Base-by-base conservation (phyloP, 169 alveolate genomes). In the Cryptosporidium meleagridis region DNA sequence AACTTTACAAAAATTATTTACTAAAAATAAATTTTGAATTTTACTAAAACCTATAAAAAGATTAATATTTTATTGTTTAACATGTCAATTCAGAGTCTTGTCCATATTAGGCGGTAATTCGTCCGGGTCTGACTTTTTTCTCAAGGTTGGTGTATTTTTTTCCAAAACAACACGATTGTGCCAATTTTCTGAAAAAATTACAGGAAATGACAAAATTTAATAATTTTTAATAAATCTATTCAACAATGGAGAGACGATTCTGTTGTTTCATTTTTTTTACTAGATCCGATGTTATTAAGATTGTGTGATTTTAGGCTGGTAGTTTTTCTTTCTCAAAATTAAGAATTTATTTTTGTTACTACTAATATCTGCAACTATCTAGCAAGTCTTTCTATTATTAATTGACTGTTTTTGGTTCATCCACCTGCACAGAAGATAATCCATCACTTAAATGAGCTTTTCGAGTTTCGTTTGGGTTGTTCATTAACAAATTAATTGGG, bases 61-160 rank as follows among this genome's bases (percentile, higher is more conserved):
- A 37, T 31, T 37, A 59, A 73, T 52, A 53, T 31, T 41, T 26
- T 18, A 10, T 26, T 18, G 41, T 23, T 73, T 21, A 62, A 44
- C 75, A 80, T 65, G 75, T 80, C 55, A 59, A 37, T 26, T 37
- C 21, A 80, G 89, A 80, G 89, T 80, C 89, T 80, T 80, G 89
- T 80, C 89, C 89, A 61, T 31, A 35, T 48, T 59, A 62, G 89
- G 89, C 89, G 89, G 89, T 59, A 80, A 80, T 61, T 26, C 23
- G 75, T 9, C 14, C 21, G 41, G 75, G 73, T 62, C 69, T 9
- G 75, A 73, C 33, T 16, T 65, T 80, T 80, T 80, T 48, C 44
- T 70, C 14, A 65, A 65, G 72, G 72, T 65, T 37, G 7, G 48
- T 65, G 71, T 48, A 62, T 14, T 52, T 53, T 53, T 65, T 65